Percentiles rank a stretch among this genome's conserved stretches.
These are phyloP conservation scores for Teunomyces aglyptinius DNA, from an alignment of 805 yeast genomes.

Conservation along the genomic window DNA sequence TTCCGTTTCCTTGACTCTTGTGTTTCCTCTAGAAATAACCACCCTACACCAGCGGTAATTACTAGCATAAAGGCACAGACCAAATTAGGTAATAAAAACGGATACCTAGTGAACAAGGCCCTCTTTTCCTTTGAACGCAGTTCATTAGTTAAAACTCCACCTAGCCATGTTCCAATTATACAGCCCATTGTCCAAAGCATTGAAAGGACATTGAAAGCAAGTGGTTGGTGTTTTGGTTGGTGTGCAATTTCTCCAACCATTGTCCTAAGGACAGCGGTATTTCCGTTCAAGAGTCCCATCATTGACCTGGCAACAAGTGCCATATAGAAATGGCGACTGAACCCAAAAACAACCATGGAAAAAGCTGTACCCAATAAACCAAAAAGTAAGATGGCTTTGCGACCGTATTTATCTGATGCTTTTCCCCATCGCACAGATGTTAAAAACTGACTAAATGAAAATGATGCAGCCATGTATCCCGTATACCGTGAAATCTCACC, in stretches of 20 bases:
- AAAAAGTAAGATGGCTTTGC: constrained; percentile 51
- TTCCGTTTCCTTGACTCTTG: constrained; percentile 37
- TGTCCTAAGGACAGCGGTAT: constrained; percentile 63
- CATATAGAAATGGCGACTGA: constrained; percentile 48
- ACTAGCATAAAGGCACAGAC: constrained; percentile 41
- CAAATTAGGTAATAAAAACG: constrained; percentile 53
- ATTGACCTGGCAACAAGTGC: constrained; percentile 53
- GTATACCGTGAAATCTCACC: constrained; percentile 56
- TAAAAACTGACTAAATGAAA: constrained; percentile 58
- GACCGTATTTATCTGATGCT: constrained; percentile 53
- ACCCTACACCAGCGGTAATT: constrained; percentile 35
- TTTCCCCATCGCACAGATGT: constrained; percentile 62
- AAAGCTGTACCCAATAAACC: constrained; percentile 54
- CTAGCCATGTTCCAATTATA: constrained; percentile 60
- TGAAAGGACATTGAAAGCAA: constrained; percentile 62
- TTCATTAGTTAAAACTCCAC: constrained; percentile 49
- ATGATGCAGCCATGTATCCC: constrained; percentile 59
- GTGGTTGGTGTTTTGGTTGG: constrained; percentile 56
- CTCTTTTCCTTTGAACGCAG: constrained; percentile 28
- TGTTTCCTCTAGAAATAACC: constrained; percentile 55
- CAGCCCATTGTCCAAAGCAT: constrained; percentile 60
- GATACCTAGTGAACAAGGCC: constrained; percentile 30
- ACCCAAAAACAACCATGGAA: constrained; percentile 51
- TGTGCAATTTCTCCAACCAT: constrained; percentile 58
- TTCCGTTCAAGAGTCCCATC: constrained; percentile 61